Evolutionary conservation across 352 stramenopile species (phyloP), one percentile per base, ranked within the genome.

Genomic region (Halophytophthora batemanensis): DNA sequence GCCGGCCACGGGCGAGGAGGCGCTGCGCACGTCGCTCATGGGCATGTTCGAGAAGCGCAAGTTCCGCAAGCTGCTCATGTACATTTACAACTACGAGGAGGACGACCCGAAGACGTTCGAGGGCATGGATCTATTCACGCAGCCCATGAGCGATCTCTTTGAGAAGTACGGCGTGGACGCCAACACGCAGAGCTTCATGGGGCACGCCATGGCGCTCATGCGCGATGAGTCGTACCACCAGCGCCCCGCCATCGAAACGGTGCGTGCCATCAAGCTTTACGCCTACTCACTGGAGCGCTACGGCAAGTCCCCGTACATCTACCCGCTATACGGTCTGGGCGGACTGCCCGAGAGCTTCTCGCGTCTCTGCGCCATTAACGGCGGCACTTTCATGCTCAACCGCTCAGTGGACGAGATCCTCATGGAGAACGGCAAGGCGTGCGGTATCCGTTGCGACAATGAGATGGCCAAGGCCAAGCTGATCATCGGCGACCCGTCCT

Each of bases 341-440:
- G 96, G 96, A 22, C 78, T 99, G 37, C 97, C 97, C 6, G 97
- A 99, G 75, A 97, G 96, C 50, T 99, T 99, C 72, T 99, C 96
- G 53, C 92, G 97, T 37, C 90, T 99, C 6, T 99, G 95, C 61
- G 97, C 97, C 17, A 98, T 99, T 71, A 94, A 99, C 76, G 97
- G 97, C 51, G 96, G 97, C 59, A 99, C 96, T 37, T 99, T 99
- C 67, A 99, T 99, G 97, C 86, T 99, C 22, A 98, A 99, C 76
- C 94, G 94, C 49, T 83, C 91, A 48, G 90, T 99, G 13, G 87
- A 96, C 46, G 87, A 97, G 67, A 86, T 98, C 40, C 61, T 99
- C 18, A 97, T 95, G 50, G 87, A 98, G 37, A 69, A 95, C 44
- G 95, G 93, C 50, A 85, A 97, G 61, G 96, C 96, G 2, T 98